Percentiles rank a stretch among this genome's conserved stretches.
These are phyloP conservation scores for Knoxdaviesia proteae DNA, from an alignment of 2,329 filamentous ascomycete species.

Conservation along the genomic window DNA sequence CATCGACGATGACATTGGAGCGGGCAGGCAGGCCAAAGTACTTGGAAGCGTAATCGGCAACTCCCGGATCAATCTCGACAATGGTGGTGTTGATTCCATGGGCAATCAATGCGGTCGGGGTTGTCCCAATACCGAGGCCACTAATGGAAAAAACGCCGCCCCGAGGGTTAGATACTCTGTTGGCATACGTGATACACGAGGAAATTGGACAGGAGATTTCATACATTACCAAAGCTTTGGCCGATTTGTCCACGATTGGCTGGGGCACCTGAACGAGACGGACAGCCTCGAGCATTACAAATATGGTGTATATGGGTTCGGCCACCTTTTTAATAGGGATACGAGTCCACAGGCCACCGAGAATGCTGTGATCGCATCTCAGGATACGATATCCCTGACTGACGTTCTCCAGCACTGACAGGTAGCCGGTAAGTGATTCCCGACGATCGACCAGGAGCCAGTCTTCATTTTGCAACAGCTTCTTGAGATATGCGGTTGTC, in stretches of 20 bases:
- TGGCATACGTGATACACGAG: not conserved
- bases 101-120: constrained; percentile 63
- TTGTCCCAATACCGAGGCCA: constrained; percentile 81
- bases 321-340: constrained; percentile 23
- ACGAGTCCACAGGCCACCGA: constrained; percentile 73
- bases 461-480: constrained; percentile 38
- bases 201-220: constrained; percentile 10
- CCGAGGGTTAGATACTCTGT: not conserved
- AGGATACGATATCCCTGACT: constrained; percentile 56
- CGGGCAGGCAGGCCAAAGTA: constrained; percentile 67
- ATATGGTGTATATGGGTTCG: constrained; percentile 91
- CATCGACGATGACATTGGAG: constrained; percentile 59
- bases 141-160: constrained; percentile 16
- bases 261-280: constrained; percentile 48
- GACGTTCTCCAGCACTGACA: constrained; percentile 68
- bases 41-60: constrained; percentile 61
- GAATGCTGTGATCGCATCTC: constrained; percentile 81
- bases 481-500: constrained; percentile 42
- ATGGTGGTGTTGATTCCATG: constrained; percentile 87
- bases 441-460: constrained; percentile 62
- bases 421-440: constrained; percentile 78
- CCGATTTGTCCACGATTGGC: constrained; percentile 36
- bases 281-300: constrained; percentile 84
- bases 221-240: constrained; percentile 71
- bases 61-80: constrained; percentile 81